phyloP scores from a whole-genome alignment of 1,284 basidiomycete species.

The Exobasidium rhododendri region DNA sequence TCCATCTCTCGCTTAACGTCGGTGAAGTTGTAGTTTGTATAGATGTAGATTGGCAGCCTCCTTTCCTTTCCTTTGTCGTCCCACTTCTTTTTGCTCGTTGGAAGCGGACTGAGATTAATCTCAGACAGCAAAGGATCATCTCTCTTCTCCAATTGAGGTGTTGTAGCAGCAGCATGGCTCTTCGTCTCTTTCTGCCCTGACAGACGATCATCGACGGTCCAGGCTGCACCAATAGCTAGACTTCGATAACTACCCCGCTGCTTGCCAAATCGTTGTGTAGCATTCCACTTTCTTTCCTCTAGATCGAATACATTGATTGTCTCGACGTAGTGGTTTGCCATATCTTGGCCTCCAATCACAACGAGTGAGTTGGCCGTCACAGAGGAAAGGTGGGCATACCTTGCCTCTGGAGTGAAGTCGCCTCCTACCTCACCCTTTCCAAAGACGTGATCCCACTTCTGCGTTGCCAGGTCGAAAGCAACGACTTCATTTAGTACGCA shows the following conservation, averaged over 20 bases:
- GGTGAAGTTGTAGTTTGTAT: constrained; percentile 51
- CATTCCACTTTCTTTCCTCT: constrained; percentile 29
- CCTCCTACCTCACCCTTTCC: constrained; percentile 6
- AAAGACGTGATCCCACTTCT: constrained; percentile 39
- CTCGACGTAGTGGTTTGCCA: constrained; percentile 58
- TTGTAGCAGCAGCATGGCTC: constrained; percentile 1
- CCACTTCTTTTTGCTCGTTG: constrained; percentile 24
- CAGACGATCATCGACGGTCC: constrained; percentile 20
- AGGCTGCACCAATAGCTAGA: constrained; percentile 30
- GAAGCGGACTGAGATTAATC: constrained; percentile 20
- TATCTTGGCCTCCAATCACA: constrained; percentile 87
- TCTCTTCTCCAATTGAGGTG: neutral
- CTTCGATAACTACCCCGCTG: constrained; percentile 47
- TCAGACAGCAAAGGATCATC: neutral
- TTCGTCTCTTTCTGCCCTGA: neutral
- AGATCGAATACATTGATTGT: constrained; percentile 57
- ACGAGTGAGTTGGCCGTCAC: constrained; percentile 61
- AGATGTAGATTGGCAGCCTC: constrained; percentile 38
- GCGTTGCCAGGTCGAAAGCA: constrained; percentile 37
- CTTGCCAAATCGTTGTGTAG: constrained; percentile 29
- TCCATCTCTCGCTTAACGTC: constrained; percentile 49
- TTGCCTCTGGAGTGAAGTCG: constrained; percentile 23
- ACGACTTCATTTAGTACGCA: constrained; percentile 45
- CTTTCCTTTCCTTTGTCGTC: constrained; percentile 6
- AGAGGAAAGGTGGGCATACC: constrained; percentile 47